Base-by-base conservation (phyloP, 2,329 filamentous ascomycete genomes). In the Cordyceps cicadae region DNA sequence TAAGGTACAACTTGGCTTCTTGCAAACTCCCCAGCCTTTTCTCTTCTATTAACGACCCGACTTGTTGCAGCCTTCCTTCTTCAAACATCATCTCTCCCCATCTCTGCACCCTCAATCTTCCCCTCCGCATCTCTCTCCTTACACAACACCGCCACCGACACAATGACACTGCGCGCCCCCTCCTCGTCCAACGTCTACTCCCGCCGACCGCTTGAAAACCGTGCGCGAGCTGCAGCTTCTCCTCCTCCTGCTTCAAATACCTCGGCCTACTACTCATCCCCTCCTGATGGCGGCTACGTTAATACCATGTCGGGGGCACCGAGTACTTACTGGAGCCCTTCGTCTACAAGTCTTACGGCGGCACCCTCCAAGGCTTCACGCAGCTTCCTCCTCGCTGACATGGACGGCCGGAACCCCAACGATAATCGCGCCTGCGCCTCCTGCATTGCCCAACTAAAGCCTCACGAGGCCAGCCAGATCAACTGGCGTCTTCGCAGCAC, bases 301-400 rank as follows among this genome's bases (percentile, higher is more conserved):
- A 29, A 29, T 8, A 3, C 29, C 29, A 29, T 5, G 5, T 6
- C 29, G 5, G 29, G 5, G 29, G 29, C 29, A 29, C 29, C 29
- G 29, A 29, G 29, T 29, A 6, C 29, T 29, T 29, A 29, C 29
- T 6, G 5, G 29, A 29, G 7, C 29, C 29, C 29, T 29, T 7
- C 6, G 29, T 1, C 3, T 29, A 29, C 29, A 29, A 7, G 1
- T 29, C 5, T 29, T 29, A 5, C 29, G 14, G 34, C 34, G 34
- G 11, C 12, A 3, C 34, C 34, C 8, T 54, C 62, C 59, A 59
- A 49, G 32, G 19, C 61, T 12, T 61, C 53, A 3, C 59, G 68
- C 63, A 79, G 77, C 79, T 85, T 86, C 73, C 66, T 83, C 11
- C 64, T 76, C 24, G 70, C 73, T 62, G 73, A 76, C 64, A 76